phyloP scores from a whole-genome alignment of 129 eudicot species.

The Ambrosia artemisiifolia region DNA sequence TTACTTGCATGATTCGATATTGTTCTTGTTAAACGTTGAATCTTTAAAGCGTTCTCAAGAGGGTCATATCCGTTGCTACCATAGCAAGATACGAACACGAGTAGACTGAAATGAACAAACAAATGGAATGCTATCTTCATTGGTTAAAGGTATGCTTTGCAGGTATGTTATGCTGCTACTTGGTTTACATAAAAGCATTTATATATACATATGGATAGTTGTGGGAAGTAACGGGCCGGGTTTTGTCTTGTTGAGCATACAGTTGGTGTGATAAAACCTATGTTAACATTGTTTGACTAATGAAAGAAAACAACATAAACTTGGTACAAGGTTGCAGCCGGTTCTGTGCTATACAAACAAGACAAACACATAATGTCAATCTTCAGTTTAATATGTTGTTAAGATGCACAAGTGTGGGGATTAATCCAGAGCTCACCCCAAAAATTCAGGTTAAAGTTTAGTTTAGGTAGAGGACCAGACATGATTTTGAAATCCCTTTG shows the following conservation, averaged over 20 bases:
- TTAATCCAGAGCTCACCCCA: no score
- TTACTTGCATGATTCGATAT: neutral
- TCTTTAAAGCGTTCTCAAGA: conserved; percentile 21
- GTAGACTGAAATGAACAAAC: conserved; percentile 24
- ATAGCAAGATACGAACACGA: conserved; percentile 26
- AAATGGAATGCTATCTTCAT: conserved; percentile 32
- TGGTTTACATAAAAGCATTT: neutral
- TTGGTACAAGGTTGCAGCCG: neutral
- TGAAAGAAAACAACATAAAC: neutral
- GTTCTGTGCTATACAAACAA: neutral
- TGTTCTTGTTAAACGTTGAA: conserved; percentile 28
- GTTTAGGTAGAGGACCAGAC: no score
- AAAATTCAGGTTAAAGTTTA: no score
- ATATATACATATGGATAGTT: neutral
- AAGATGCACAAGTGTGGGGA: neutral
- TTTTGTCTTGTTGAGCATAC: conserved; percentile 15
- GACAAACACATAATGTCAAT: neutral
- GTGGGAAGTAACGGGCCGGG: conserved; percentile 12
- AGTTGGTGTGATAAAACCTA: conserved; percentile 2
- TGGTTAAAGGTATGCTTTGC: neutral
- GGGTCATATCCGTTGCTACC: conserved; percentile 38
- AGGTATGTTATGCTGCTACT: neutral
- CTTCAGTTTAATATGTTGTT: neutral
- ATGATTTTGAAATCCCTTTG: no score
- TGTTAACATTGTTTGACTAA: conserved; percentile 10